phyloP scores from a whole-genome alignment of 2,329 filamentous ascomycete genomes.

The Ceratocystis ficicola region DNA sequence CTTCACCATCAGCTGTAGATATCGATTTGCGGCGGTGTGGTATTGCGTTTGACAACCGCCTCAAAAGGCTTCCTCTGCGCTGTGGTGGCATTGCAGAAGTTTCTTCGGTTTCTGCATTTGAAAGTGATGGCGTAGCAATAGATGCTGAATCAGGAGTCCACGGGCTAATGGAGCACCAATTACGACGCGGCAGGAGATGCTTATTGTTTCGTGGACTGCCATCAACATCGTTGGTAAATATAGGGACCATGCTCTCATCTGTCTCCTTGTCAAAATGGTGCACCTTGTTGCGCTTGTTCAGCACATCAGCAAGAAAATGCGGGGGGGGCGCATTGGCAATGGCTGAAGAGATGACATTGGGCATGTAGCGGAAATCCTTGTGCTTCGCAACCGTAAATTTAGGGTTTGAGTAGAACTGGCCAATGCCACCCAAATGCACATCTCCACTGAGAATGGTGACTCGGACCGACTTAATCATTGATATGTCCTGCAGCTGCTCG shows the following conservation, averaged over 20 bases:
- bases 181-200: constrained; percentile 72
- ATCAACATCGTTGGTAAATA: constrained; percentile 82
- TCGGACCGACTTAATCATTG: constrained; percentile 81
- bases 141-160: constrained; percentile 72
- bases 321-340: constrained; percentile 88
- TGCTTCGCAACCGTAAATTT: constrained; percentile 72
- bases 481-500: constrained; percentile 83
- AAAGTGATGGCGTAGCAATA: constrained; percentile 47
- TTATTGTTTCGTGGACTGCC: constrained; percentile 86
- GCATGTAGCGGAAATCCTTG: constrained; percentile 90
- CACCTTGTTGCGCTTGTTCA: constrained; percentile 84
- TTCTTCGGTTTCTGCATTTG: constrained; percentile 31
- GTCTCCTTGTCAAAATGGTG: constrained; percentile 64
- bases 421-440: constrained; percentile 82
- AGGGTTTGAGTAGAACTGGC: constrained; percentile 88
- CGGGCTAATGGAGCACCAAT: constrained; percentile 87
- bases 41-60: constrained; percentile 34
- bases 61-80: constrained; percentile 28
- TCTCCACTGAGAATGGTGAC: constrained; percentile 88
- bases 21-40: constrained; percentile 19
- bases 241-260: constrained; percentile 89
- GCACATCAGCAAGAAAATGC: constrained; percentile 73
- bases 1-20: constrained; percentile 24
- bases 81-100: constrained; percentile 33
- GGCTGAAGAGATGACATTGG: constrained; percentile 84